Conservation (phyloP, 2,329 filamentous ascomycete genomes). For the Dothideomycetidae sp. region DNA sequence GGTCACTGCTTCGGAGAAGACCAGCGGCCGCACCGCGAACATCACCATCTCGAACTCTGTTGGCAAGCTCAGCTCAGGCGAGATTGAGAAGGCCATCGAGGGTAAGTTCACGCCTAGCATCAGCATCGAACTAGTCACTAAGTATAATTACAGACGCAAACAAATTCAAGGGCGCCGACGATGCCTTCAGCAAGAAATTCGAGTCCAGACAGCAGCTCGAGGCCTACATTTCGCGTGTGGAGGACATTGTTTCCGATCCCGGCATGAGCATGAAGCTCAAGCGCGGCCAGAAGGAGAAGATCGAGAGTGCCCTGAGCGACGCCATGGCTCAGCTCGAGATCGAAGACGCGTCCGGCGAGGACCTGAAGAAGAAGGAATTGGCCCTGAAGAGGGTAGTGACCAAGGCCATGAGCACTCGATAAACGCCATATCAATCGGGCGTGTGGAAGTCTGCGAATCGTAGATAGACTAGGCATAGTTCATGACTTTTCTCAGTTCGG, state of each 20-base stretch:
- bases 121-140: background rate
- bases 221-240: conserved; percentile 95
- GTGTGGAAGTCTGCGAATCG: background rate
- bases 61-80: conserved; percentile 83
- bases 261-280: conserved; percentile 94
- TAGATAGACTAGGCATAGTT: conserved; percentile 9
- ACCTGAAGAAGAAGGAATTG: conserved; percentile 99
- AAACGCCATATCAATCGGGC: conserved; percentile 11
- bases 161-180: conserved; percentile 97
- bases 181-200: conserved; percentile 98
- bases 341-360: conserved; percentile 78
- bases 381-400: conserved; percentile 95
- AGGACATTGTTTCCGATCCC: conserved; percentile 97
- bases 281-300: conserved; percentile 99
- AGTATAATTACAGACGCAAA: conserved; percentile 51
- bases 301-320: conserved; percentile 90
- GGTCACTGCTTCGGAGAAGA: conserved; percentile 98
- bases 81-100: conserved; percentile 97
- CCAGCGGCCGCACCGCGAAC: conserved; percentile 92
- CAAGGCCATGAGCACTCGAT: conserved; percentile 44
- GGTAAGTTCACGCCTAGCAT: conserved; percentile 37
- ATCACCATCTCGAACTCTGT: conserved; percentile 99
- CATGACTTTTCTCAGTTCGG: conserved; percentile 1
- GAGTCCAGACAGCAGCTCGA: conserved; percentile 98
- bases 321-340: conserved; percentile 97